Base-by-base conservation (phyloP, 441 rosid species). In the Omphalea diandra region DNA sequence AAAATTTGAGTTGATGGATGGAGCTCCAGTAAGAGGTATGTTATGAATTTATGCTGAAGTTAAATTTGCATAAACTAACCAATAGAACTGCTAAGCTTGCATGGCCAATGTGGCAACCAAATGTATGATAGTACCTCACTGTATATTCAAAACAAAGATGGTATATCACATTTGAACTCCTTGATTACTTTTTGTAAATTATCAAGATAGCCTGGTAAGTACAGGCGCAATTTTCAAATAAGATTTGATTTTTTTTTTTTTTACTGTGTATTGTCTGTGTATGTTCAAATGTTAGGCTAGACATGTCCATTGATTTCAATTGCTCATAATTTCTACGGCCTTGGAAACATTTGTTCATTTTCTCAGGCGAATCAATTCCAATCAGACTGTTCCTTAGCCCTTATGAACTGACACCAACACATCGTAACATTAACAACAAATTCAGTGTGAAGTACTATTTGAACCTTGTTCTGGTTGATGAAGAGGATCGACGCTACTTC, bases 1-100 rank as follows among this genome's bases (percentile, higher is more conserved):
- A 53, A 93, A 93, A 75, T 93, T 88, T 73, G 98, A 91, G 81
- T 74, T 93, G 77, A 93, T 93, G 97, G 98, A 93, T 80, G 97
- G 98, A 46, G 96, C 96, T 78, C 98, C 98, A 0, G 94, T 93
- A 63, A 86, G 97, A 89, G 98, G 98, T 93, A 83, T 54, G 76
- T 41, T 58, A 29, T 6, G 27, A 41, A 22, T 54, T 20, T 36
- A 65, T 54, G 15, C 8, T 29, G 0, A 8, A 6, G 15, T 62
- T 64, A 38, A 49, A n/a, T 12, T 63, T 31, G 29, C 2, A 14
- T 60, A 50, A 61, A 55, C 27, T 27, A 67, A 74, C 59, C 24
- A 26, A 57, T 18, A n/a, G 54, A 46, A 65, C 9, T 56, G 49
- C 29, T 1, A 3, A 18, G 29, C 11, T 10, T 8, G 65, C 20